Conservation (phyloP, 1,284 basidiomycete genomes). For the Athelia psychrophila region DNA sequence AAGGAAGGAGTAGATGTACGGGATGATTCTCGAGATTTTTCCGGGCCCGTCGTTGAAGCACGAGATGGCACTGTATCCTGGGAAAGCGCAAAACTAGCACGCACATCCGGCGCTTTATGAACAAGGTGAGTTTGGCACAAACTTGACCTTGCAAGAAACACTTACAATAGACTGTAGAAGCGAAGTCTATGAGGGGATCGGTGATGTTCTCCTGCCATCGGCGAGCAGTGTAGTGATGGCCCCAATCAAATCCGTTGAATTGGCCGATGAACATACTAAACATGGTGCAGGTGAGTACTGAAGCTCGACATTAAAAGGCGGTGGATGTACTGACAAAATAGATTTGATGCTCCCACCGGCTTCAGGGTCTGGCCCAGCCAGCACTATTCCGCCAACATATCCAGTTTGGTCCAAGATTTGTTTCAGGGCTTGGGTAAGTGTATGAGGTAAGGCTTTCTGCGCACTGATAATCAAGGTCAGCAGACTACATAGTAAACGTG, state of each 20-base stretch:
- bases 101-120: neutral
- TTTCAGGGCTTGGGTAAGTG: neutral
- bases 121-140: neutral
- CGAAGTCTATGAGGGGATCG: neutral
- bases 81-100: neutral
- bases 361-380: neutral
- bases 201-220: neutral
- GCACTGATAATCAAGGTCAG: neutral
- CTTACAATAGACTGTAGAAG: neutral
- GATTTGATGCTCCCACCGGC: neutral
- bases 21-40: neutral
- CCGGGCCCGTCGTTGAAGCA: neutral
- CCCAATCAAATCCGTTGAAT: neutral
- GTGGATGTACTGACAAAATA: neutral
- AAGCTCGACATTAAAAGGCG: too few relatives aligned
- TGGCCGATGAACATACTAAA: too few relatives aligned
- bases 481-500: neutral
- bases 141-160: neutral
- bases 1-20: too few relatives aligned
- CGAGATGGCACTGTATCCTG: neutral
- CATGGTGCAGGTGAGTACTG: too few relatives aligned
- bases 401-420: neutral
- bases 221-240: neutral
- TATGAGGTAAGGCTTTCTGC: neutral
- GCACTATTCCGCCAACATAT: neutral